Conservation (phyloP, 208 protist genomes). For the Endotrypanum monterogeii region DNA sequence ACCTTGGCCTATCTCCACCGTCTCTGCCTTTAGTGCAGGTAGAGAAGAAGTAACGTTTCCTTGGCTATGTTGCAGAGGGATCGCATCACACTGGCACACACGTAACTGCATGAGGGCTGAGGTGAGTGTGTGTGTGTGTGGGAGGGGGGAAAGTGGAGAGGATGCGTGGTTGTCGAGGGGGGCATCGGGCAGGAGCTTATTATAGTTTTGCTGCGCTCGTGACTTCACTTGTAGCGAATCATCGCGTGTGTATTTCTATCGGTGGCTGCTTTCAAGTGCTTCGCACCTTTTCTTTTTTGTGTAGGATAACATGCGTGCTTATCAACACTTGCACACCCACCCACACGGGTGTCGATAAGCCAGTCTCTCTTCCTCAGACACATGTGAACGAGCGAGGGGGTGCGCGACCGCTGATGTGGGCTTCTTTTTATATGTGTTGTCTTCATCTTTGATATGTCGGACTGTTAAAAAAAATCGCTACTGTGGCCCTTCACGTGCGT, state of each 20-base stretch:
- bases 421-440: no score
- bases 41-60: background rate
- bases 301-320: background rate
- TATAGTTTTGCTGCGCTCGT: background rate
- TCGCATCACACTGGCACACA: background rate
- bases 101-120: background rate
- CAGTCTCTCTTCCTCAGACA: no score
- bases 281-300: no score
- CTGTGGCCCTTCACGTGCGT: background rate
- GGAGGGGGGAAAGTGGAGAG: background rate
- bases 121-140: no score
- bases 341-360: background rate
- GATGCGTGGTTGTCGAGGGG: background rate
- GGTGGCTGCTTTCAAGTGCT: background rate
- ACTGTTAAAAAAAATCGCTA: no score
- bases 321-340: background rate
- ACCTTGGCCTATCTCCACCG: constrained; percentile 5
- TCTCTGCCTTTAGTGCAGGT: background rate
- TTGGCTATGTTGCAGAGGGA: background rate
- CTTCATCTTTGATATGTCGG: no score
- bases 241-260: background rate
- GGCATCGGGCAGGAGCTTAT: background rate
- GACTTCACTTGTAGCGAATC: background rate
- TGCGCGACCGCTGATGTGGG: no score
- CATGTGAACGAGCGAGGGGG: no score